Conservation (phyloP, 2,329 filamentous ascomycete species). For the Penicillium sp. region DNA sequence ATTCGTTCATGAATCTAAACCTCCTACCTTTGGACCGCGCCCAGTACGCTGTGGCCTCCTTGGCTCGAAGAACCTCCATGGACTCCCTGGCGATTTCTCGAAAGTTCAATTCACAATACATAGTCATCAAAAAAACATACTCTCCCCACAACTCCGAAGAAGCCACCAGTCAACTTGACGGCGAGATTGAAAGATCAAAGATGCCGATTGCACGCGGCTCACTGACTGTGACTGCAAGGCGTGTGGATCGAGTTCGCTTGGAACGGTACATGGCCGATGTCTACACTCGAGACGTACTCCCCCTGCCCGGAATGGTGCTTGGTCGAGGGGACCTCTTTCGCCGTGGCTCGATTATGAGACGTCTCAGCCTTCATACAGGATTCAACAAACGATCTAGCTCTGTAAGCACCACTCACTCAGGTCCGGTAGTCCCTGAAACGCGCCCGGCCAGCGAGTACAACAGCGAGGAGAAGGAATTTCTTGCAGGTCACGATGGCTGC, state of each 20-base stretch:
- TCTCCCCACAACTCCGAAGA: slow-evolving; percentile 58
- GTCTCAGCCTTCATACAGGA: slow-evolving; percentile 74
- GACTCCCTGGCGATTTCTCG: slow-evolving; percentile 74
- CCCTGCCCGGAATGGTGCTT: slow-evolving; percentile 75
- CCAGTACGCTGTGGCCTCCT: slow-evolving; percentile 66
- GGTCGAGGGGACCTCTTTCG: slow-evolving; percentile 67
- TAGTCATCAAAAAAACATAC: slow-evolving; percentile 84
- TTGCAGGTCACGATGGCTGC: slow-evolving; percentile 9
- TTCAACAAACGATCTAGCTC: slow-evolving; percentile 71
- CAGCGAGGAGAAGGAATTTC: slow-evolving; percentile 15
- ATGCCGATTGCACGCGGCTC: slow-evolving; percentile 69
- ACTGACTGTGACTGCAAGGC: slow-evolving; percentile 68
- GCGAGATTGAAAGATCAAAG: slow-evolving; percentile 72
- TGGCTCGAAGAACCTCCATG: slow-evolving; percentile 63
- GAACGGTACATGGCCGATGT: slow-evolving; percentile 73
- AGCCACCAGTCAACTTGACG: slow-evolving; percentile 44
- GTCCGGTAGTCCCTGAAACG: slow-evolving; percentile 12
- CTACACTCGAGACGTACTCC: slow-evolving; percentile 77
- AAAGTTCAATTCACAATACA: slow-evolving; percentile 66
- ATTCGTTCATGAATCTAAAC: slow-evolving; percentile 57
- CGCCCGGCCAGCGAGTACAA: slow-evolving; percentile 10
- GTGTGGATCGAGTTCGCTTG: slow-evolving; percentile 72
- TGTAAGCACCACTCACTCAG: slow-evolving; percentile 32
- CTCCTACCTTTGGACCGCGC: slow-evolving; percentile 72
- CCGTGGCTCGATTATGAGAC: slow-evolving; percentile 78